Base-by-base conservation (phyloP, 2,329 filamentous ascomycete genomes). In the Lasiodiplodia gonubiensis region DNA sequence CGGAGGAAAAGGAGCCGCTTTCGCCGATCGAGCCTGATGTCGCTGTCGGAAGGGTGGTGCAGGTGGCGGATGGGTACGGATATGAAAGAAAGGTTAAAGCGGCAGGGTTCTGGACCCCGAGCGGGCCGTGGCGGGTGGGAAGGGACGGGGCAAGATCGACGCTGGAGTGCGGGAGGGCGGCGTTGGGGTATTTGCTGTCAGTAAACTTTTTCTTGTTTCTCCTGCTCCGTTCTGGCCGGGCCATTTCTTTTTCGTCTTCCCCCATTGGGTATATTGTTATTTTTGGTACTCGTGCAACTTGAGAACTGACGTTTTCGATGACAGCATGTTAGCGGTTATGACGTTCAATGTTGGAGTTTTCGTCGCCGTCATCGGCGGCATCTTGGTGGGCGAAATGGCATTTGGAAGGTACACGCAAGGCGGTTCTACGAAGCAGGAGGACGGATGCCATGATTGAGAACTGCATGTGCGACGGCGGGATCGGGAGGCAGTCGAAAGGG, bases 251-350 rank as follows among this genome's bases (percentile, higher is more conserved):
- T 8, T 18, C n/a, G 16, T 18, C 6, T 39, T 14, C 11, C 37
- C 14, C 16, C 11, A 18, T 18, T 0, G 11, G 37, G 14, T 39
- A 5, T 12, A 8, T 12, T 30, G 14, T 37, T 33, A 8, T 7
- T 53, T 39, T 7, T 35, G 30, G 30, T 33, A 8, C 30, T 33
- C 3, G 18, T 39, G 30, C 23, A 18, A 6, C 25, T 7, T 59
- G 48, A 37, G 3, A 35, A 18, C 51, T 59, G 60, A 66, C 37
- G n/a, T 7, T 3, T 48, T 5, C 37, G 33, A 8, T 12, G 16
- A 30, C 37, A 76, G 74, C 2, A 77, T 77, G 75, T 67, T 76
- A 10, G 74, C 74, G 2, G 74, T 76, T 0, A 77, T 76, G 74
- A 74, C 75, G 12, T 76, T 75, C 64, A 76, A 76, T 42, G 70